Evolutionary conservation across 768 basidiomycete species (phyloP).

Genomic region (Leucocoprinus leucothites): DNA sequence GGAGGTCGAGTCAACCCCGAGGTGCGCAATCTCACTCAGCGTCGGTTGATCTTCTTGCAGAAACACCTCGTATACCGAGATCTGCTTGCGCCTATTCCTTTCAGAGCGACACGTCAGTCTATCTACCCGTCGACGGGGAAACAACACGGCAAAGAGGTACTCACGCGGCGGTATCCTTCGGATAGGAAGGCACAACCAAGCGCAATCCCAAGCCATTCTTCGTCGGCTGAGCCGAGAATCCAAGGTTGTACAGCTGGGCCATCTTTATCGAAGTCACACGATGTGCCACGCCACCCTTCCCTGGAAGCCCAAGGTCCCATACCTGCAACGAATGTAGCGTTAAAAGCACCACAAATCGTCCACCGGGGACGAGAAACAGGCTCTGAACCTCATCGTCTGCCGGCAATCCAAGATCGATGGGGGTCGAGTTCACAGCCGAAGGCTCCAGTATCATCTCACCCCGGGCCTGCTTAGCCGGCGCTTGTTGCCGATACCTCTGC

Average conservation of each 20-base stretch:
- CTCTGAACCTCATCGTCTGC: neutral
- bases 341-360: conserved; percentile 13
- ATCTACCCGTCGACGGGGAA: too few species aligned
- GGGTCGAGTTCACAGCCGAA: neutral
- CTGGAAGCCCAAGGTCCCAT: conserved; percentile 5
- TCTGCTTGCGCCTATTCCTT: conserved; percentile 4
- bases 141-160: neutral
- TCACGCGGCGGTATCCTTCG: neutral
- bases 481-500: neutral
- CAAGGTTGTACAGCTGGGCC: neutral
- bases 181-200: neutral
- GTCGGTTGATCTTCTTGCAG: neutral
- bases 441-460: neutral
- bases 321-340: neutral
- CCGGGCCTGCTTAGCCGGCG: neutral
- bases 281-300: neutral
- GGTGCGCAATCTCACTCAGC: neutral
- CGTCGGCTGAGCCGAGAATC: neutral
- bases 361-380: conserved; percentile 14
- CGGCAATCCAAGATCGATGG: neutral
- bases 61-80: neutral
- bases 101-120: neutral
- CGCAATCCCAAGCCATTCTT: conserved; percentile 5
- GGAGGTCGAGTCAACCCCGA: neutral
- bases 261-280: neutral